These are phyloP conservation scores for Ascochyta koolunga DNA, from an alignment of 2,329 filamentous ascomycete species.

Conservation along the genomic window DNA sequence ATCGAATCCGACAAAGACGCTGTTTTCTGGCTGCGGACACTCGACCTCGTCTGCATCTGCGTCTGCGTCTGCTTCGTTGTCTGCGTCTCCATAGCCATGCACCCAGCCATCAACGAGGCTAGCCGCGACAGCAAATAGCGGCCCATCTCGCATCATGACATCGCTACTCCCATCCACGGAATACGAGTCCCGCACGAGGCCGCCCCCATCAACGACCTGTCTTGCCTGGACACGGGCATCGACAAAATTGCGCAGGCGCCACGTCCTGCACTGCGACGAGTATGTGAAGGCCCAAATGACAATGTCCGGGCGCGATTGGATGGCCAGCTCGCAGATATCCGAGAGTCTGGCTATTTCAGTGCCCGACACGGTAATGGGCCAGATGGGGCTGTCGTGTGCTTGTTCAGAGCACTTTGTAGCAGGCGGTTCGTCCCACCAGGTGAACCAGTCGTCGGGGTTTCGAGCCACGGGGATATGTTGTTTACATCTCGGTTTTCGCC, in stretches of 20 bases:
- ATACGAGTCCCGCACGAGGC: conserved; percentile 28
- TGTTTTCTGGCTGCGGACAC: neutral
- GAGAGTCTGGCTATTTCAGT: conserved; percentile 55
- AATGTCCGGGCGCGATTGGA: conserved; percentile 54
- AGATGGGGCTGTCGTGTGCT: conserved; percentile 33
- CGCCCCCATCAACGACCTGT: conserved; percentile 31
- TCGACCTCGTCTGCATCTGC: too few species aligned
- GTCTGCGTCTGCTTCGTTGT: too few species aligned
- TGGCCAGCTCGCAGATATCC: conserved; percentile 57
- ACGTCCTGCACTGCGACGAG: conserved; percentile 53
- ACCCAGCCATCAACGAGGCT: too few species aligned
- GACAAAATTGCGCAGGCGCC: conserved; percentile 51
- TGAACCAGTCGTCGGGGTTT: conserved; percentile 37
- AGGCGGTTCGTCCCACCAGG: conserved; percentile 34
- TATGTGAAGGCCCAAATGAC: conserved; percentile 60
- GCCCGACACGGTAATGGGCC: conserved; percentile 59
- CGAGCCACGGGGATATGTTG: conserved; percentile 13
- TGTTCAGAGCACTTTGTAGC: neutral
- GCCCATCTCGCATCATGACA: conserved; percentile 19
- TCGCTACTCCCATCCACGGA: conserved; percentile 19
- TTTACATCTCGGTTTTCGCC: conserved; percentile 29
- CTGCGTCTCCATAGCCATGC: neutral
- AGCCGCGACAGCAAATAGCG: neutral
- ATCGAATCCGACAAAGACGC: conserved; percentile 25
- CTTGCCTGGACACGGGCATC: conserved; percentile 9